Evolutionary conservation across 768 basidiomycete genomes (phyloP).

Genomic region (Crucibulum laeve): DNA sequence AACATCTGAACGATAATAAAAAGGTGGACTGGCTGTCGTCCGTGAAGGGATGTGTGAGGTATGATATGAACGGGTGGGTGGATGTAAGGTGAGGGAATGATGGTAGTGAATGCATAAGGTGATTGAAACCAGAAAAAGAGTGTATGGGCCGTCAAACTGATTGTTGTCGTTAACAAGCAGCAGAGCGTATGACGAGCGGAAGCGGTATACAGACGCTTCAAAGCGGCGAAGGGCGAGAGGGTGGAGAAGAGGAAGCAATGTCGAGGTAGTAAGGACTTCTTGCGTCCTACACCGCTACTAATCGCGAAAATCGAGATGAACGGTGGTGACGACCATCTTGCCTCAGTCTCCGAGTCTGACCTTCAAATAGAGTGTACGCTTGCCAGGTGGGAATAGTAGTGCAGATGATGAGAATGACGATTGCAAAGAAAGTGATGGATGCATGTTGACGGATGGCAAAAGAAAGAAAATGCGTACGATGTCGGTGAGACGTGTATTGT

Average conservation of each 20-base stretch:
- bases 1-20: constrained; percentile 35
- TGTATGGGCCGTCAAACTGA: constrained; percentile 31
- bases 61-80: constrained; percentile 27
- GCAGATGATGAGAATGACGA: constrained; percentile 41
- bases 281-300: constrained; percentile 18
- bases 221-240: constrained; percentile 25
- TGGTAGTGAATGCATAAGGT: constrained; percentile 55
- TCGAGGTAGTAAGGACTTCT: constrained; percentile 27
- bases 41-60: constrained; percentile 32
- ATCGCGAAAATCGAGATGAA: constrained; percentile 17
- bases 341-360: constrained; percentile 21
- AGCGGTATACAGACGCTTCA: constrained; percentile 18
- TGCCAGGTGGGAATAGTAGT: constrained; percentile 45
- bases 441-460: constrained; percentile 62
- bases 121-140: constrained; percentile 37
- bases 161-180: constrained; percentile 36
- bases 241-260: constrained; percentile 20
- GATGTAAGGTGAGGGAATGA: constrained; percentile 40
- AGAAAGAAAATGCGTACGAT: constrained; percentile 55
- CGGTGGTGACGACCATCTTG: constrained; percentile 19
- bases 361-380: constrained; percentile 43
- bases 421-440: constrained; percentile 69
- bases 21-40: constrained; percentile 49
- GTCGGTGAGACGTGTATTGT: constrained; percentile 61
- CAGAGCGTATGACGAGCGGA: constrained; percentile 25